Evolutionary conservation across 345 rosid species (phyloP), one percentile per base, ranked within the genome.

Genomic region (Balakata baccata): DNA sequence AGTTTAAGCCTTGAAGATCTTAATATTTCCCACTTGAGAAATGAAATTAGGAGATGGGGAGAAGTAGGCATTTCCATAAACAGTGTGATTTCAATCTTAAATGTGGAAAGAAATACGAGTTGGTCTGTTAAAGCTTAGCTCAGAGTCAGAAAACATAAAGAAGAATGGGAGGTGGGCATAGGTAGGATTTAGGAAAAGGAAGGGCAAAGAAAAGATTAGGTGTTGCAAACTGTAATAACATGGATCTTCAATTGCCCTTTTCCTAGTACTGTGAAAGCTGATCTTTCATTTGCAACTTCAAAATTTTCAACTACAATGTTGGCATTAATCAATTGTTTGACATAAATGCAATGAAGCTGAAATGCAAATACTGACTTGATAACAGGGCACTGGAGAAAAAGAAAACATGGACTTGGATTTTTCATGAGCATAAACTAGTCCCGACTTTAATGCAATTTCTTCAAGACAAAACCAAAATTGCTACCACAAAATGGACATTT

Each of bases 51-150:
- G 29, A 23, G 38, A 75, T 68, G 70, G 53, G 70, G 74, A 5
- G 22, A 67, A 68, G 41, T 54, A 37, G 68, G 60, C 66, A 73
- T 57, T 25, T 25, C 70, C 70, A n/a, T 62, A 73, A 78, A 77
- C 69, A 73, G 63, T 81, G 41, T 64, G 82, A 83, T 77, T 73
- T 81, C 80, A 77, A 76, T 78, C 86, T 83, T 84, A 72, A 46
- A 71, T 71, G 74, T 71, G 74, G 84, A 76, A 86, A 84, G 84
- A 74, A 68, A 78, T 18, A 81, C 85, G 75, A 74, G 81, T 57
- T 79, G 75, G 81, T 75, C 78, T 75, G 81, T 43, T 73, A 47
- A 62, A 62, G 78, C 74, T 71, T 34, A 66, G 78, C 66, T 56
- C 81, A 75, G 77, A 64, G 52, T 46, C 60, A 64, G 20, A n/a